Base-by-base conservation (phyloP, 192 early-diverging fungal genomes). In the Linnemannia zychae region DNA sequence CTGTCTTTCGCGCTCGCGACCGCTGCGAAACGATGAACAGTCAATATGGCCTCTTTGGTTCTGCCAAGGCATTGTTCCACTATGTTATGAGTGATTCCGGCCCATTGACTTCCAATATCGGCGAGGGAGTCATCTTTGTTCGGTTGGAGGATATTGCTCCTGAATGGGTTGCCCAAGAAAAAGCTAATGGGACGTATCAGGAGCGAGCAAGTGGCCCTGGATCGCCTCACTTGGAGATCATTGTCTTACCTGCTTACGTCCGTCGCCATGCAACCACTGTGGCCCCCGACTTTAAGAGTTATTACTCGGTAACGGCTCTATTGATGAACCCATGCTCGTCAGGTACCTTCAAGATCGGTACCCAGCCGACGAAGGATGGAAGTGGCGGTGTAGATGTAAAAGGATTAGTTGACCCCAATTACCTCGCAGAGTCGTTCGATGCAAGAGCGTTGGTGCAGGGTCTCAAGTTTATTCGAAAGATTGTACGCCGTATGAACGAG, bases 91-190 rank as follows among this genome's bases (percentile, higher is more conserved):
- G 70, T n/a, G 81, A 76, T 13, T 40, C 49, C 4, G 81, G 81
- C 15, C 24, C 57, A 4, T 72, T 84, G 49, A 60, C 81, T 0
- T 74, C 66, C 16, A 76, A 84, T 31, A 33, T 84, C 17, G 76
- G 81, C 9, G 81, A 84, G 66, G 81, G 72, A 20, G 81, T 52
- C 68, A 84, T 78, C 18, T 84, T 84, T 67, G 63, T 84, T 16
- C 52, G 81, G 63, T 40, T 84, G 15, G 81, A 84, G 18, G 81
- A 78, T 1, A 57, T 84, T 78, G 81, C 81, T 3, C 81, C 81
- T 6, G 81, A 84, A 4, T 84, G 77, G 74, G 76, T 84, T n/a
- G 81, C 75, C 6, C 70, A 76, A 13, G 81, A 78, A 36, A 84
- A 78, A 65, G 81, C 81, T 33, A 65, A 84, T 2, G 81, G 81